Conservation (phyloP, 306 rosid genomes). For the Lotus japonicus region DNA sequence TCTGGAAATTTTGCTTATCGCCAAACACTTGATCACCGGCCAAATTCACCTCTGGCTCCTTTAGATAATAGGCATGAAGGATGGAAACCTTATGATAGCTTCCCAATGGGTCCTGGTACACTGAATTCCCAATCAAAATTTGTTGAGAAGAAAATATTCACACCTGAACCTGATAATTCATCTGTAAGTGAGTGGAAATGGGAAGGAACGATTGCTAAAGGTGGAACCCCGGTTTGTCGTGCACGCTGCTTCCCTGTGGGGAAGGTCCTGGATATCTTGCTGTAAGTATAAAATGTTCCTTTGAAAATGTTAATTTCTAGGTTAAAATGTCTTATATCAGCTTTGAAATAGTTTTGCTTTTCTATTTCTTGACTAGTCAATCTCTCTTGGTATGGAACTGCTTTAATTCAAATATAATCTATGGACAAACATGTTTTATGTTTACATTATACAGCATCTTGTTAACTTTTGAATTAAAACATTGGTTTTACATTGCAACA, state of each 20-base stretch:
- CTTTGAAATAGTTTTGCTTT: background rate
- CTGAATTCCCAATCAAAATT: conserved; percentile 33
- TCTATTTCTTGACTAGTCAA: background rate
- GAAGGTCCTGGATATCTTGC: conserved; percentile 60
- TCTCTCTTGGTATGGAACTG: conserved; percentile 1
- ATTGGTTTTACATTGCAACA: background rate
- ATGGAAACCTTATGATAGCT: conserved; percentile 60
- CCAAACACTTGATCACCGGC: conserved; percentile 46
- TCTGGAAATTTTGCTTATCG: conserved; percentile 45
- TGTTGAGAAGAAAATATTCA: conserved; percentile 51
- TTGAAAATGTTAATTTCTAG: background rate
- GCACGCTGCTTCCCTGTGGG: conserved; percentile 99
- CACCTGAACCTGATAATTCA: conserved; percentile 60
- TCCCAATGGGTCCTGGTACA: conserved; percentile 48
- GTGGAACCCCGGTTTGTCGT: conserved; percentile 93
- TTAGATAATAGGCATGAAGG: conserved; percentile 53
- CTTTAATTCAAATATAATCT: background rate
- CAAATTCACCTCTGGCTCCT: conserved; percentile 35
- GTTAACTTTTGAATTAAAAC: background rate
- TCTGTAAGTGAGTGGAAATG: conserved; percentile 85
- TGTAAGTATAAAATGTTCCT: conserved; percentile 57
- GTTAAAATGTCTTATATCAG: background rate
- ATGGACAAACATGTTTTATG: no score
- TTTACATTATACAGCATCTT: background rate
- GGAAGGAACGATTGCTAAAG: conserved; percentile 99